Evolutionary conservation across 1,284 basidiomycete species (phyloP), one percentile per base, ranked within the genome.

Genomic region (Heliocybe sulcata): DNA sequence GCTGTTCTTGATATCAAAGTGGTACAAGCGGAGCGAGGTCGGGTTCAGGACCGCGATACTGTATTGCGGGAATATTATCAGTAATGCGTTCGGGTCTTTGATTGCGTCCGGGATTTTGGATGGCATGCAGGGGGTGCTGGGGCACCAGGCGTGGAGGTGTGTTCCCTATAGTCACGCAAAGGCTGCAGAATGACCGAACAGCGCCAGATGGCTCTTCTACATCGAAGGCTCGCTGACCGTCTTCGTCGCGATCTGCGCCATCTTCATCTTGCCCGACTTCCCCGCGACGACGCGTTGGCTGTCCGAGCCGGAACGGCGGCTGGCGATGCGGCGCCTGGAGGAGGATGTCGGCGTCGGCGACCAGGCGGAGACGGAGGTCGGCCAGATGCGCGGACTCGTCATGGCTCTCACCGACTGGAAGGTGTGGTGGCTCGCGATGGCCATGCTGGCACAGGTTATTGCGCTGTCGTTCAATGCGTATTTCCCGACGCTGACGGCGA

Each of bases 71-170:
- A 82, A 76, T 64, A 73, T 93, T 52, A 82, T 92, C 58, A 87
- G 84, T 57, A 94, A 92, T 70, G 91, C 90, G 0, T 92, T 93
- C 65, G 90, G 90, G 12, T 77, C 88, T 0, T 73, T 92, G n/a
- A 80, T 92, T 54, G 89, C 87, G 9, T 89, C 87, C 9, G 84
- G 79, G 2, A 87, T 89, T 55, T 72, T 90, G 57, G 71, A 76
- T 55, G 74, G 75, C 26, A 91, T 91, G 87, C 76, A 91, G 55
- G 85, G 83, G 8, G 73, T 74, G 47, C 70, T 85, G 1, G 90
- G 90, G 0, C 80, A 83, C 54, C 74, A 85, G 1, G 89, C 87
- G 0, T 94, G 92, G 92, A 73, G 86, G 79, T 82, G 38, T 10
- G 52, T 19, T 6, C 22, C 23, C 16, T 45, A 45, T 16, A 8